A percentile compares a stretch with the other conserved stretches of the same genome.
These are phyloP conservation scores for Talaromyces rugulosus DNA, from an alignment of 2,329 filamentous ascomycete species.

Conservation along the genomic window DNA sequence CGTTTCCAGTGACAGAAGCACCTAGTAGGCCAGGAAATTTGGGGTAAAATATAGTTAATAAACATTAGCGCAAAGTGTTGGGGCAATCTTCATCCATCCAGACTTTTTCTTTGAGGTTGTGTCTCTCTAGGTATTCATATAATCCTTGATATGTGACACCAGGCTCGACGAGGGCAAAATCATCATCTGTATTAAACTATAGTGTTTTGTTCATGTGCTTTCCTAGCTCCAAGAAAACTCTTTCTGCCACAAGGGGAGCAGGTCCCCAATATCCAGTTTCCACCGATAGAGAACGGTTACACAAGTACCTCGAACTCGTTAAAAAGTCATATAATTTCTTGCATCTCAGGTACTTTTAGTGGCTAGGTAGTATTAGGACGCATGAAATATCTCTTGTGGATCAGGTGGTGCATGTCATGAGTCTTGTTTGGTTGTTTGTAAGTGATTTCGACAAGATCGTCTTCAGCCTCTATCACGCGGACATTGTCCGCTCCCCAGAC, in stretches of 20 bases:
- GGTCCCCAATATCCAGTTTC: conserved; percentile 51
- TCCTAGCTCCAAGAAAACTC: conserved; percentile 43
- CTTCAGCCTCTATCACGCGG: conserved; percentile 15
- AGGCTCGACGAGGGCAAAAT: too few relatives aligned
- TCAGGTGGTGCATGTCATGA: conserved; percentile 38
- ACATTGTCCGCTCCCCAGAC: conserved; percentile 20
- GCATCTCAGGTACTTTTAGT: conserved; percentile 14
- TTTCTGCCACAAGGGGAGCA: conserved; percentile 42
- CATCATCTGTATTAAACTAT: too few relatives aligned
- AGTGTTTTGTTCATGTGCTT: conserved; percentile 25
- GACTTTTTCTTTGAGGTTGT: too few relatives aligned
- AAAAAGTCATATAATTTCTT: conserved; percentile 19
- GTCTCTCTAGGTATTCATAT: too few relatives aligned
- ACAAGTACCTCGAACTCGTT: conserved; percentile 31
- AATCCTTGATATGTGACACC: too few relatives aligned
- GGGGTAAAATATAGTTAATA: too few relatives aligned
- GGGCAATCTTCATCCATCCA: too few relatives aligned
- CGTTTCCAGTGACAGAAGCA: too few relatives aligned
- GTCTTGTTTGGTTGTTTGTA: conserved; percentile 33
- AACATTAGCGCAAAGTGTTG: too few relatives aligned
- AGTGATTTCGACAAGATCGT: conserved; percentile 15
- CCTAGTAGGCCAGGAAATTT: too few relatives aligned
- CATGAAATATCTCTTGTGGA: conserved; percentile 43
- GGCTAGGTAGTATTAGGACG: conserved; percentile 38
- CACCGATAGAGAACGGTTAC: conserved; percentile 34